phyloP scores from a whole-genome alignment of 305 asterid genomes.

The Fraxinus velutina region DNA sequence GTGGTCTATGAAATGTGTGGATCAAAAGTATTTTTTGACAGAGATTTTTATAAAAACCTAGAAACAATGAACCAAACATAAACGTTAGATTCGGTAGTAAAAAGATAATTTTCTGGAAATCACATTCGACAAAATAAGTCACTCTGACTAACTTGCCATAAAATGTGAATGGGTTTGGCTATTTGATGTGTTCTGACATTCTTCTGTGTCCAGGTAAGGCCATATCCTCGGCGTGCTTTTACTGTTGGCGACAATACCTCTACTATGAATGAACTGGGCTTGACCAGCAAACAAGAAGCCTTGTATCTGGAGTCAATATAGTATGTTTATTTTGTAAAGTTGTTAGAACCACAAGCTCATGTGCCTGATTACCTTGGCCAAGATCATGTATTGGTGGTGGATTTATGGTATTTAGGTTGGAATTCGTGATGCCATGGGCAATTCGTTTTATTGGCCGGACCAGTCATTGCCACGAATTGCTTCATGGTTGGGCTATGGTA shows the following conservation, averaged over 20 bases:
- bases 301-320: conserved; percentile 79
- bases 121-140: neutral
- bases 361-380: neutral
- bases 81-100: neutral
- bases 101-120: neutral
- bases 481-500: neutral
- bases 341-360: neutral
- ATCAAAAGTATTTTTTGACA: neutral
- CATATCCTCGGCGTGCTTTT: conserved; percentile 86
- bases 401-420: neutral
- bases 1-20: neutral
- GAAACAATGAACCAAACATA: neutral
- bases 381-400: neutral
- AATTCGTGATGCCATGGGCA: neutral
- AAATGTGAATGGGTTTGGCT: neutral
- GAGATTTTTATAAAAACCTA: neutral
- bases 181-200: neutral
- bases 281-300: conserved; percentile 95
- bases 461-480: neutral
- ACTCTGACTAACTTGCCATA: neutral
- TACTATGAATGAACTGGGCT: conserved; percentile 72
- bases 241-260: conserved; percentile 58
- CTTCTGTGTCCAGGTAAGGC: conserved; percentile 58
- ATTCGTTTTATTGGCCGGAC: neutral
- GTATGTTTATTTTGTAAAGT: conserved; percentile 25